These are phyloP conservation scores for Mortierella sp. DNA, from an alignment of 371 early-diverging fungal genomes.

Conservation along the genomic window DNA sequence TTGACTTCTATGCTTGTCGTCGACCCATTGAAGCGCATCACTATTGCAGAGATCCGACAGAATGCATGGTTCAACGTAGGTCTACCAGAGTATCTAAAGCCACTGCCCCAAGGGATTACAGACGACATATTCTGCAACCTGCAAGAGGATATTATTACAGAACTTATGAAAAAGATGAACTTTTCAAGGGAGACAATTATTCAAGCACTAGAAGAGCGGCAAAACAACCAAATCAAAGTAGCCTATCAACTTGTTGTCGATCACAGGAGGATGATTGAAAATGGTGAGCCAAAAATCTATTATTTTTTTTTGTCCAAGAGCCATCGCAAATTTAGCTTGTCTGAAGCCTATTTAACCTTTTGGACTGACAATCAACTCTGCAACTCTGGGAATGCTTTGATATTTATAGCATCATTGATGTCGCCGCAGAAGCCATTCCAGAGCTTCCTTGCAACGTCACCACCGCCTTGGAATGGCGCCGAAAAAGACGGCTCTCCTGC, in stretches of 20 bases:
- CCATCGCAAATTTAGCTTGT: neutral
- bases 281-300: conserved; percentile 61
- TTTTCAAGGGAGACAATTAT: conserved; percentile 77
- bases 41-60: conserved; percentile 89
- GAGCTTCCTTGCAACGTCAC: conserved; percentile 74
- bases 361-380: neutral
- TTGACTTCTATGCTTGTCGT: conserved; percentile 95
- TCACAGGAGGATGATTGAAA: conserved; percentile 79
- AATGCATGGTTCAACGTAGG: conserved; percentile 92
- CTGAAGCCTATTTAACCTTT: no score
- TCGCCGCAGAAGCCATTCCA: conserved; percentile 68
- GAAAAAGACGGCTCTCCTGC: conserved; percentile 56
- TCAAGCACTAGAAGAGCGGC: conserved; percentile 78
- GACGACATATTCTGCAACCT: conserved; percentile 72
- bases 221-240: conserved; percentile 93
- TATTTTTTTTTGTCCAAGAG: neutral
- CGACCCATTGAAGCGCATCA: conserved; percentile 95
- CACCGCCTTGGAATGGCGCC: conserved; percentile 73
- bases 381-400: neutral
- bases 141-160: conserved; percentile 82
- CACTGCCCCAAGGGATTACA: conserved; percentile 74
- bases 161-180: conserved; percentile 89
- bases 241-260: conserved; percentile 94
- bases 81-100: conserved; percentile 91
- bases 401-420: conserved; percentile 42